Base-by-base conservation (phyloP, 345 rosid species). In the Aethionema arabicum region DNA sequence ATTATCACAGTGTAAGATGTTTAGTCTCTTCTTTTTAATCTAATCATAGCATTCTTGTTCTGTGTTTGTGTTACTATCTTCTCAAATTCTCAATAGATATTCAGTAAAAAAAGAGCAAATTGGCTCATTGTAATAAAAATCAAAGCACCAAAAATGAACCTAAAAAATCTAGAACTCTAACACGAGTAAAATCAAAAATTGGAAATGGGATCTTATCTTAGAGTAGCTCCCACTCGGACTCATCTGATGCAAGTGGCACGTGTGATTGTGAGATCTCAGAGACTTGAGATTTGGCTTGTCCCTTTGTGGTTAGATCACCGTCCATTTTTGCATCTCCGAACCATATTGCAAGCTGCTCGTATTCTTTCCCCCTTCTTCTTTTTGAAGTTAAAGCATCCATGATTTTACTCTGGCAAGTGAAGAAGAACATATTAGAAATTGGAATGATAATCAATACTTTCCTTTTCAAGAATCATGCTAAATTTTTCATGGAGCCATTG, bases 341-440 rank as follows among this genome's bases (percentile, higher is more conserved):
- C 90, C 80, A 83, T 69, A 91, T 80, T 15, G 86, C 86, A 33
- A 88, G 84, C 75, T 72, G 87, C 72, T 84, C 84, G 33, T 91
- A 91, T 74, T 88, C 98, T 80, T 84, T 87, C 43, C 62, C 75
- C 54, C 80, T 40, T 78, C 85, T 79, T 75, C 58, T 80, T 60
- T 74, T 81, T 4, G 89, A 69, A 52, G 77, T 65, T 59, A 88
- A 84, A 4, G 84, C 83, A 59, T 84, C 88, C 78, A 77, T 76
- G 60, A 91, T 71, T 72, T 72, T 82, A 71, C 78, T 76, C 95
- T 88, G 80, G 14, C 70, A 35, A 39, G 42, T 45, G 21, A 45
- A 41, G 15, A 56, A 31, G 41, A 56, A 68, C 44, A 70, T 13
- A 44, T 59, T 21, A 63, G 37, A 47, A 36, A 52, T 44, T 42